A percentile compares a stretch with the other conserved stretches of the same genome.
These are phyloP conservation scores for Silene coronaria DNA, from an alignment of 179 eudicot genomes.

Conservation along the genomic window DNA sequence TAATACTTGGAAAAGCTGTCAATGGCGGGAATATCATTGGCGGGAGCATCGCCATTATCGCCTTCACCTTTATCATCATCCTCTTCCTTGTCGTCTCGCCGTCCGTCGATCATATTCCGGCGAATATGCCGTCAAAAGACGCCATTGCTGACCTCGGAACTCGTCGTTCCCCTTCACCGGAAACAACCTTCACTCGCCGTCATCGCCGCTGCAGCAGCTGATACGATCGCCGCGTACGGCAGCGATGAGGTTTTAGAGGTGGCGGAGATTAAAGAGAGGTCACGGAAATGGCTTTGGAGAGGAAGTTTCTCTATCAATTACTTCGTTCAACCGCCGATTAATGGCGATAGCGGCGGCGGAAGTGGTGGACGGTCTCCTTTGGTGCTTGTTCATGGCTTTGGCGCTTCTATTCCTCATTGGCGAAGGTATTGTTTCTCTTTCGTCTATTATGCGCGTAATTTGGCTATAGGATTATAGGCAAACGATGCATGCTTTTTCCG, in stretches of 20 bases:
- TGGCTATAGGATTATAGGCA: not conserved
- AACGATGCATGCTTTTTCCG: too few species aligned
- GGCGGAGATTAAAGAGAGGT: conserved; percentile 24
- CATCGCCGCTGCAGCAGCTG: not conserved
- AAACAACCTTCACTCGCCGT: not conserved
- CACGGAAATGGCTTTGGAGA: conserved; percentile 27
- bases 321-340: conserved; percentile 24
- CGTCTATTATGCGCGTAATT: not conserved
- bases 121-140: not conserved
- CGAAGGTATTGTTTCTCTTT: conserved; percentile 43
- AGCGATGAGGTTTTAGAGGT: conserved; percentile 26
- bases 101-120: not conserved
- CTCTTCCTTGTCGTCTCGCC: not conserved
- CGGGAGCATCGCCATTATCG: not conserved
- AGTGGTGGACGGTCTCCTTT: conserved; percentile 37
- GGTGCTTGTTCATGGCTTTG: conserved; percentile 88
- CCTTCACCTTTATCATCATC: not conserved
- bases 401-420: conserved; percentile 95
- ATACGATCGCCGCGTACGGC: not conserved
- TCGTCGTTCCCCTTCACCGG: not conserved
- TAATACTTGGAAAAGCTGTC: conserved; percentile 7
- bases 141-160: too few species aligned
- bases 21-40: conserved; percentile 6
- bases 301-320: conserved; percentile 29
- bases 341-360: not conserved